Conservation (phyloP, 306 rosid genomes). For the Begonia loranthoides region DNA sequence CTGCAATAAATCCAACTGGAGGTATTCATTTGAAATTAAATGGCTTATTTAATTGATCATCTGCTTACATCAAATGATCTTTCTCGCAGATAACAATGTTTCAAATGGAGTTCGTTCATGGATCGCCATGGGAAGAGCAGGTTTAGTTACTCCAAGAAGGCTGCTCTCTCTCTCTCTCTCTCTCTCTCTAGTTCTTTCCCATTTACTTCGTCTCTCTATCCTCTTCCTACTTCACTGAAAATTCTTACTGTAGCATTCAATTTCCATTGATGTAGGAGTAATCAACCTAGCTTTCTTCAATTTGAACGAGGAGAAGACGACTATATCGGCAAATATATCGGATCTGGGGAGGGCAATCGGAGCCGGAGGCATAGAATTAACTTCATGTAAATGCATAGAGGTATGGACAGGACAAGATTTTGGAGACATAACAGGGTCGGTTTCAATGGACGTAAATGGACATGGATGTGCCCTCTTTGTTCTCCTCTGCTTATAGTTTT, state of each 20-base stretch:
- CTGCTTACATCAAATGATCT: slow-evolving; percentile 3
- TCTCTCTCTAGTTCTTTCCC: too few relatives aligned
- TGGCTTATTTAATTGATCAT: too few relatives aligned
- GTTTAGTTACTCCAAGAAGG: too few relatives aligned
- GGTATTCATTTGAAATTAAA: slow-evolving; percentile 17
- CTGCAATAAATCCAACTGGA: slow-evolving; percentile 33
- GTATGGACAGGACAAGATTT: slow-evolving; percentile 49
- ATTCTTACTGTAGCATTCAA: slow-evolving; percentile 8
- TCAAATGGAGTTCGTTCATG: slow-evolving; percentile 54
- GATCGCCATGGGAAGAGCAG: slow-evolving; percentile 71
- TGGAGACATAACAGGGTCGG: slow-evolving; percentile 11
- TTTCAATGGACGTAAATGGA: slow-evolving; percentile 27
- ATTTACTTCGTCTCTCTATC: not conserved
- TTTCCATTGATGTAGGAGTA: not conserved
- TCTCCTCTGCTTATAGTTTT: slow-evolving; percentile 21
- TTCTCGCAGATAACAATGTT: slow-evolving; percentile 30
- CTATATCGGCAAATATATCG: too few relatives aligned
- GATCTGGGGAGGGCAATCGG: too few relatives aligned
- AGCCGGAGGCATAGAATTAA: too few relatives aligned
- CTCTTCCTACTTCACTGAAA: slow-evolving; percentile 4
- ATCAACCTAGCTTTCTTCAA: too few relatives aligned
- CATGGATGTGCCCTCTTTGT: slow-evolving; percentile 60
- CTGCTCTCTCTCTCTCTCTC: too few relatives aligned
- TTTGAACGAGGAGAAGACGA: too few relatives aligned
- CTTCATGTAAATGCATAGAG: slow-evolving; percentile 34